Evolutionary conservation across 2,329 filamentous ascomycete genomes (phyloP).

Genomic region (Colletotrichum sp.): DNA sequence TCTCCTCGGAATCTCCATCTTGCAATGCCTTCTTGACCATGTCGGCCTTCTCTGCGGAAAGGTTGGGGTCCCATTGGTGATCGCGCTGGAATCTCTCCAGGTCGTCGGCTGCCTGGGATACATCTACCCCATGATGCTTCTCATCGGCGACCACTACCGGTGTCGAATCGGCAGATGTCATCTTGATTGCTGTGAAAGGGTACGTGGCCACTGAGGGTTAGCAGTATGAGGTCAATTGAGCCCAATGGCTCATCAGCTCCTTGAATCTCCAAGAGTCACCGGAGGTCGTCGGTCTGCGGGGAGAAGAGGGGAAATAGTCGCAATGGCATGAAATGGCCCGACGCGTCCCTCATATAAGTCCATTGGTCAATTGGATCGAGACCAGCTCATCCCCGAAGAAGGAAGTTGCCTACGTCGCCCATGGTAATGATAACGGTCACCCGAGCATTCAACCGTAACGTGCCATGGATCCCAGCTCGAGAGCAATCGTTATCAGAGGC

Average conservation of each 20-base stretch:
- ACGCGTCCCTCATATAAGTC: neutral
- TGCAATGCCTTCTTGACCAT: conserved; percentile 33
- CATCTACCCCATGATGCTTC: neutral
- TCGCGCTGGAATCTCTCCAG: conserved; percentile 34
- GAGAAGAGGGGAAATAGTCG: neutral
- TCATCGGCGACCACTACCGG: neutral
- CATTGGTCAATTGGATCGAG: neutral
- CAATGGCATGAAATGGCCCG: neutral
- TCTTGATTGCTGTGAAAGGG: neutral
- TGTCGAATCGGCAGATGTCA: neutral
- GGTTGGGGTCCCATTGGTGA: conserved; percentile 39
- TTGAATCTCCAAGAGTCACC: neutral
- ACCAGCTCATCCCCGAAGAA: neutral
- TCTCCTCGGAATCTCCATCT: conserved; percentile 34
- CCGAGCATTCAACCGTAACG: conserved; percentile 5
- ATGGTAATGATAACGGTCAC: neutral
- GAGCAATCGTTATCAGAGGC: neutral
- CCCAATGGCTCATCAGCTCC: neutral
- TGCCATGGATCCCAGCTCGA: neutral
- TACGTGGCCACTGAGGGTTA: neutral
- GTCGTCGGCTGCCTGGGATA: conserved; percentile 12
- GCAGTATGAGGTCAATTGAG: neutral
- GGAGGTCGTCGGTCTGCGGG: neutral
- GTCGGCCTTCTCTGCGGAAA: conserved; percentile 36
- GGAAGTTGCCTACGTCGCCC: neutral